phyloP scores from a whole-genome alignment of 352 stramenopile species.

The Phytophthora europaea region DNA sequence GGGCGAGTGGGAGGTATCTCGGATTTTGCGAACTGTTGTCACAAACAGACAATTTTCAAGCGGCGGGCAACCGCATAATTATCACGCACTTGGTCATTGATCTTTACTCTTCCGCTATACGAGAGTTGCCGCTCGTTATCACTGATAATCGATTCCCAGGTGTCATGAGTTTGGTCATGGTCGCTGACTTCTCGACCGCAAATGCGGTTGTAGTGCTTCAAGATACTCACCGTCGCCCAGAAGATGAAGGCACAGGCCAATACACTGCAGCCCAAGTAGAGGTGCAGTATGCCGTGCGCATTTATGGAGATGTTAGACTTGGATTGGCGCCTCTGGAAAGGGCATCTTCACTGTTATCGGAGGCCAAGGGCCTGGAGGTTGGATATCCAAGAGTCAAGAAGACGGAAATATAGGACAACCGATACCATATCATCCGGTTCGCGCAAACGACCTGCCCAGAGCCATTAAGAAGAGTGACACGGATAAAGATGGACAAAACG shows the following conservation, averaged over 20 bases:
- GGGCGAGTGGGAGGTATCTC: slow-evolving; percentile 13
- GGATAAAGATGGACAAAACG: not conserved
- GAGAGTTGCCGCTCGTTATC: too few relatives aligned
- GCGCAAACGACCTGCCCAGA: not conserved
- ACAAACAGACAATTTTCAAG: slow-evolving; percentile 7
- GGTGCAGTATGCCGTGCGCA: not conserved
- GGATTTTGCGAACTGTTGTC: not conserved
- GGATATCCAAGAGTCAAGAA: not conserved
- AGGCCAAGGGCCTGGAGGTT: not conserved
- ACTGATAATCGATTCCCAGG: too few relatives aligned
- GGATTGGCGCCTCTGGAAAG: not conserved
- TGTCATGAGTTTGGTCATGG: not conserved
- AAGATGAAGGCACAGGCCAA: not conserved
- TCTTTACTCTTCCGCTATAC: too few relatives aligned
- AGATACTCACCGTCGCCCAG: not conserved
- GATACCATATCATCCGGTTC: not conserved
- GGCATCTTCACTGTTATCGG: not conserved
- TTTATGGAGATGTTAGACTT: not conserved
- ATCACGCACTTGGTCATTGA: slow-evolving; percentile 1
- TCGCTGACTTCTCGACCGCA: slow-evolving; percentile 9
- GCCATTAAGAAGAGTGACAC: not conserved
- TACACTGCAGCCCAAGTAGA: not conserved
- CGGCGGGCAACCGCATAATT: not conserved
- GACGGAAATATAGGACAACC: not conserved
- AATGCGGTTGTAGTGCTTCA: not conserved